phyloP scores from a whole-genome alignment of 768 basidiomycete species.

The Tulasnella calospora region DNA sequence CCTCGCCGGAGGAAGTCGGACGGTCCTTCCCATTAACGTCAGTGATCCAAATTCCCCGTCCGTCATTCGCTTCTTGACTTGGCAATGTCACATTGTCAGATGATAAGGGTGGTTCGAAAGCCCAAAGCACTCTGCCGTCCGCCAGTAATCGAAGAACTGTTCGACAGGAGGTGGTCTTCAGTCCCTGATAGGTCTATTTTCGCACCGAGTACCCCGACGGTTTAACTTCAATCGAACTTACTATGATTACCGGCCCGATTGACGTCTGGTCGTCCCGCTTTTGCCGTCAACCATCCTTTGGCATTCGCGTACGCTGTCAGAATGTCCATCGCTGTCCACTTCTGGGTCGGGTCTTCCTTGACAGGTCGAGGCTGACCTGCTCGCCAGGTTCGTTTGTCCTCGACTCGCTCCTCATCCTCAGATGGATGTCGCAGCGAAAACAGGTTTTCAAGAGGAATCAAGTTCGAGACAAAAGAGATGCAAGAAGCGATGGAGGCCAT shows the following conservation, averaged over 20 bases:
- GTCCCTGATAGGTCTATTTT: background rate
- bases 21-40: conserved; percentile 28
- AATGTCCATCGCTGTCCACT: conserved; percentile 85
- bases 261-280: conserved; percentile 82
- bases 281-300: conserved; percentile 85
- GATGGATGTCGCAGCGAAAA: conserved; percentile 48
- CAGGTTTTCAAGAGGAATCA: conserved; percentile 74
- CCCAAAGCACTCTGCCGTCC: conserved; percentile 77
- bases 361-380: conserved; percentile 36
- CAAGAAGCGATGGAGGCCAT: conserved; percentile 81
- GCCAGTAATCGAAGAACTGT: conserved; percentile 77
- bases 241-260: conserved; percentile 86
- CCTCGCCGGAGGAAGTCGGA: background rate
- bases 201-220: background rate
- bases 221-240: conserved; percentile 39
- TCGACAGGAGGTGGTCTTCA: background rate
- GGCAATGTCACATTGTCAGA: conserved; percentile 1
- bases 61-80: conserved; percentile 32
- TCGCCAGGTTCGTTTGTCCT: conserved; percentile 79
- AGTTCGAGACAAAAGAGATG: conserved; percentile 59
- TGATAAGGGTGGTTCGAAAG: conserved; percentile 61
- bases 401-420: conserved; percentile 36
- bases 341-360: conserved; percentile 11
- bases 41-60: conserved; percentile 57
- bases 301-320: conserved; percentile 68